Evolutionary conservation across 352 stramenopile genomes (phyloP).

Genomic region (Thalassiosira livingstoniorum): DNA sequence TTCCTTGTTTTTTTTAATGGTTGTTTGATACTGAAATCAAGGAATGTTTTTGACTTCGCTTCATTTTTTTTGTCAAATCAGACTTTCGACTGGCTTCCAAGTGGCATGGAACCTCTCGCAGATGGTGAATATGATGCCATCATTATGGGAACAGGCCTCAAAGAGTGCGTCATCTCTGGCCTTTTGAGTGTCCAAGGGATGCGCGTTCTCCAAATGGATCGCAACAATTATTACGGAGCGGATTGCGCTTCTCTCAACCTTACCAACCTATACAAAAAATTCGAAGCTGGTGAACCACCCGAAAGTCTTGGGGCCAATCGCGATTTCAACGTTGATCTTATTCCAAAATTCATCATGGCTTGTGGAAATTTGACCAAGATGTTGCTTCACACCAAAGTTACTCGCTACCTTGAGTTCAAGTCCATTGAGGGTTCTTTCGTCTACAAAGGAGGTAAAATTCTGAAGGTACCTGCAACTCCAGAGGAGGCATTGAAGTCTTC

Average conservation of each 20-base stretch:
- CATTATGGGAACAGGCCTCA: slow-evolving; percentile 98
- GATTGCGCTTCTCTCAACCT: slow-evolving; percentile 98
- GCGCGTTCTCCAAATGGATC: slow-evolving; percentile 95
- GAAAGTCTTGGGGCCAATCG: slow-evolving; percentile 92
- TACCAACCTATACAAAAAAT: slow-evolving; percentile 96
- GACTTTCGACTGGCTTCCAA: slow-evolving; percentile 93
- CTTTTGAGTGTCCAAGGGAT: slow-evolving; percentile 89
- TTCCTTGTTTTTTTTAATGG: no score
- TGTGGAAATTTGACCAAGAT: slow-evolving; percentile 99
- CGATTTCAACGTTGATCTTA: slow-evolving; percentile 99
- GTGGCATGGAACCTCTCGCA: slow-evolving; percentile 93
- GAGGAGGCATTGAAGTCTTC: slow-evolving; percentile 95
- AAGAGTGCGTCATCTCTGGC: slow-evolving; percentile 98
- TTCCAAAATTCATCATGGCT: slow-evolving; percentile 99
- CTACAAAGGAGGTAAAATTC: slow-evolving; percentile 95
- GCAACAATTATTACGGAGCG: slow-evolving; percentile 97
- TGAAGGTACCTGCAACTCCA: slow-evolving; percentile 96
- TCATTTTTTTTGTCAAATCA: slow-evolving; percentile 6
- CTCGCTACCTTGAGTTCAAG: slow-evolving; percentile 99
- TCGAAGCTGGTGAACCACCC: slow-evolving; percentile 81
- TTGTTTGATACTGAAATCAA: no score
- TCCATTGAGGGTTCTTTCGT: slow-evolving; percentile 99
- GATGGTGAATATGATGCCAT: slow-evolving; percentile 99
- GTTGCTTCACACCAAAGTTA: slow-evolving; percentile 97
- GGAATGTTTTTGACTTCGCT: no score